Evolutionary conservation across 768 basidiomycete genomes (phyloP).

Genomic region (Suillus subalutaceus): DNA sequence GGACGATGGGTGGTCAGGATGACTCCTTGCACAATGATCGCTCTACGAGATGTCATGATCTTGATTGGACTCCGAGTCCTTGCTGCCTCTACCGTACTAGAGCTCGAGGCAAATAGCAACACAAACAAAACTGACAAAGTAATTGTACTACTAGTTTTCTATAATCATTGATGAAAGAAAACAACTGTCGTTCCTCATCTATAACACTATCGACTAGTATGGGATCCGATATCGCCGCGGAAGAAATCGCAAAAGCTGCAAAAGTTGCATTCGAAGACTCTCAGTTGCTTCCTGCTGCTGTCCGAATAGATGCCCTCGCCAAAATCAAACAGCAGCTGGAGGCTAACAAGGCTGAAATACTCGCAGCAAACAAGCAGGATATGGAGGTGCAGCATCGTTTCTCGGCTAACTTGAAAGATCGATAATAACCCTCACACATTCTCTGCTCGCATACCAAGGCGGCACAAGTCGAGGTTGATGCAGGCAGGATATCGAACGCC

Average conservation of each 20-base stretch:
- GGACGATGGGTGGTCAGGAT: too few species aligned
- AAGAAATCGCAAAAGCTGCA: constrained; percentile 74
- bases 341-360: constrained; percentile 63
- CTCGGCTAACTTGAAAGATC: neutral
- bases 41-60: too few species aligned
- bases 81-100: too few species aligned
- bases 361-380: constrained; percentile 82
- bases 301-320: constrained; percentile 72
- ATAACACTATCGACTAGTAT: neutral
- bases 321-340: constrained; percentile 71
- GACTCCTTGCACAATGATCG: too few species aligned
- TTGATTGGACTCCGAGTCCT: too few species aligned
- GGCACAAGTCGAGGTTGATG: constrained; percentile 75
- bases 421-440: neutral
- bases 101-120: neutral
- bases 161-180: too few species aligned
- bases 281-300: constrained; percentile 70
- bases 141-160: neutral
- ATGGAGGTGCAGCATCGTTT: constrained; percentile 55
- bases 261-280: constrained; percentile 86
- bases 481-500: constrained; percentile 82
- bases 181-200: too few species aligned
- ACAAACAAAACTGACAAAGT: neutral
- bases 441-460: constrained; percentile 47
- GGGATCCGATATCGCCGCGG: constrained; percentile 32